Percentiles rank a stretch among this genome's conserved stretches.
Evolutionary conservation across 306 rosid species (phyloP).

Genomic region (Delonix regia): DNA sequence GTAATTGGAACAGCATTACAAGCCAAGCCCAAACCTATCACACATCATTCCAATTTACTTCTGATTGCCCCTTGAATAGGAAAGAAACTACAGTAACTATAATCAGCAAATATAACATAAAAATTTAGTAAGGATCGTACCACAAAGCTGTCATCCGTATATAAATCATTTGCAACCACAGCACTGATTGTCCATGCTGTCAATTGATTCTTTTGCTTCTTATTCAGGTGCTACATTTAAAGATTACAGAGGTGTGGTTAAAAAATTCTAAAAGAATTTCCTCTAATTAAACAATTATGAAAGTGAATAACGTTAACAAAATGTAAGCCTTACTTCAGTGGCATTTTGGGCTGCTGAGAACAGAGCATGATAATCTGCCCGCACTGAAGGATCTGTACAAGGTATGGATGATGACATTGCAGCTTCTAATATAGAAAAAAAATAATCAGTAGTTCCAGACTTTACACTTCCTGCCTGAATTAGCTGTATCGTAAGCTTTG

Average conservation of each 20-base stretch:
- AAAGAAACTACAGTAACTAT: constrained; percentile 1
- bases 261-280: constrained; percentile 24
- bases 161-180: constrained; percentile 80
- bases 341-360: constrained; percentile 67
- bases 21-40: constrained; percentile 36
- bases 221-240: constrained; percentile 62
- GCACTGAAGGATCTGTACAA: constrained; percentile 80
- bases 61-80: constrained; percentile 31
- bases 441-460: constrained; percentile 65
- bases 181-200: constrained; percentile 64
- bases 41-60: constrained; percentile 20
- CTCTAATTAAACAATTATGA: not conserved
- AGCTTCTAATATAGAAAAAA: constrained; percentile 74
- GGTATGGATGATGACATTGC: constrained; percentile 70
- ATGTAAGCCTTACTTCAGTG: constrained; percentile 56
- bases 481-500: constrained; percentile 88
- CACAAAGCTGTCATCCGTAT: constrained; percentile 95
- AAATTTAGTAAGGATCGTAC: constrained; percentile 46
- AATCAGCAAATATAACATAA: constrained; percentile 16
- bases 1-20: constrained; percentile 29
- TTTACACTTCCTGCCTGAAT: constrained; percentile 92
- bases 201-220: constrained; percentile 81
- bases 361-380: constrained; percentile 73
- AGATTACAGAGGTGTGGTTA: not conserved
- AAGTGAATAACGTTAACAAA: not conserved